Evolutionary conservation across 169 alveolate species (phyloP), one percentile per base, ranked within the genome.

Genomic region (Plasmodium fragile): DNA sequence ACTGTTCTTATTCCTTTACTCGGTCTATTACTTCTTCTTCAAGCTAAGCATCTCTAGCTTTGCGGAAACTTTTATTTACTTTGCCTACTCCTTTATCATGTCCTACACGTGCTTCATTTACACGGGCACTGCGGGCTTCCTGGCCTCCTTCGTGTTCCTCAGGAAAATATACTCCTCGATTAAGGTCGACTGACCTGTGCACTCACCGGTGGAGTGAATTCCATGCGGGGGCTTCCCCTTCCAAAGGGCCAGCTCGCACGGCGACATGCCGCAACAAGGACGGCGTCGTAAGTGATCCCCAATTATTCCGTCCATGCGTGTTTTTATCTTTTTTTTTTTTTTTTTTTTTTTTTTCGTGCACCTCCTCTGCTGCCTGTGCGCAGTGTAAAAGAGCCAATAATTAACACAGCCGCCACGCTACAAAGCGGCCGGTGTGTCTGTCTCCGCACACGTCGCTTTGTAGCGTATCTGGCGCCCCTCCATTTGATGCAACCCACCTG

Each of bases 121-220:
- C 92, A 96, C 98, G 5, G 98, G 98, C 90, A 90, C 96, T 4
- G 95, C 82, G 10, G 97, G 98, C 71, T 96, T 95, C 75, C 72
- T 96, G 82, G 97, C 97, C 2, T 92, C 97, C 6, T 97, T 95
- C 94, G 81, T 92, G 81, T 97, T 96, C 71, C 90, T 97, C 32
- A 92, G 96, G 92, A 95, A 93, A 53, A 96, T 97, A 45, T 97
- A 96, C 73, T 94, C 97, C 10, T 85, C 96, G 70, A 96, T 96
- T 39, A 96, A 96, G 79, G 94, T 95, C 52, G 98, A 96, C 72
- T 96, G 80, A 49, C 59, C 4, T n/a, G n/a, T n/a, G n/a, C n/a
- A n/a, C n/a, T n/a, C n/a, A n/a, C n/a, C n/a, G n/a, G n/a, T n/a
- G 52, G 10, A 7, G 52, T 41, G 52, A 41, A 41, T 41, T 41